Evolutionary conservation across 106 monocot genomes (phyloP).

Genomic region (Dendrobium huoshanense): DNA sequence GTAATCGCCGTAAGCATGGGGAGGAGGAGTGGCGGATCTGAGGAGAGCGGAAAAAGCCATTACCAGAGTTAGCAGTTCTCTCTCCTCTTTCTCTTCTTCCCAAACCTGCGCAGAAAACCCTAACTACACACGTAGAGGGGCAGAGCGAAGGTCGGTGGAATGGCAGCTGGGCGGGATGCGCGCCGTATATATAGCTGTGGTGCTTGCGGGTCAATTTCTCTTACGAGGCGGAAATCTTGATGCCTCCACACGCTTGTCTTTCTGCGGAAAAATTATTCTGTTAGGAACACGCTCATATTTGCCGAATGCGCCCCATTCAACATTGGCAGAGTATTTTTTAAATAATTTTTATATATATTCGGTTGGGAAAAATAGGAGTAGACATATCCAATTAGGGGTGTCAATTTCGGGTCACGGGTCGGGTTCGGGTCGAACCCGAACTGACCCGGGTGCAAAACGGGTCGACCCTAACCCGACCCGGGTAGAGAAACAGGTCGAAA

Average conservation of each 20-base stretch:
- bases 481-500: too few relatives aligned
- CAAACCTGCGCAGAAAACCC: not conserved
- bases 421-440: too few relatives aligned
- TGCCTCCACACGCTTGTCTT: not conserved
- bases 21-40: slow-evolving; percentile 14
- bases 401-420: too few relatives aligned
- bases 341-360: too few relatives aligned
- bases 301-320: not conserved
- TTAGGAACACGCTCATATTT: not conserved
- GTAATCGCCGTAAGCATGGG: slow-evolving; percentile 2
- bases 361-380: too few relatives aligned
- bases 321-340: too few relatives aligned
- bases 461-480: too few relatives aligned
- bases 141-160: not conserved
- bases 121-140: not conserved
- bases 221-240: not conserved
- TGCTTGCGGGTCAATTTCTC: not conserved
- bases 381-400: too few relatives aligned
- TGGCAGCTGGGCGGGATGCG: not conserved
- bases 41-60: slow-evolving; percentile 18
- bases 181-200: not conserved
- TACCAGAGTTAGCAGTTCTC: not conserved
- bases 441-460: too few relatives aligned
- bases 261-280: not conserved
- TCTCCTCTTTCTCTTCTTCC: not conserved